Evolutionary conservation across 768 basidiomycete genomes (phyloP), one percentile per base, ranked within the genome.

Genomic region (Atractiella rhizophila): DNA sequence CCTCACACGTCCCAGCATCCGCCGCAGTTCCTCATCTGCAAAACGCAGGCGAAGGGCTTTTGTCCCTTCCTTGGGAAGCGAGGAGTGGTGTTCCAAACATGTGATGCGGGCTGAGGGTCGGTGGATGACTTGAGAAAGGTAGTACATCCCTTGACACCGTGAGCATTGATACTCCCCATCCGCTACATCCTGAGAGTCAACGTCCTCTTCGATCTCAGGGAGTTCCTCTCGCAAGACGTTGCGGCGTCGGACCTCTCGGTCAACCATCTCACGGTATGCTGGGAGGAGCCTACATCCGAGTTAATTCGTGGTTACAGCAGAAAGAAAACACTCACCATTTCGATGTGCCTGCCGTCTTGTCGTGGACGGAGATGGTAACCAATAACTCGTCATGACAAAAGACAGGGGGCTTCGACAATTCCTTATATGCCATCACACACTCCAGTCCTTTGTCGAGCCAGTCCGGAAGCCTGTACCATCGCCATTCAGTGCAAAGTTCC

Each of bases 401-500:
- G 4, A 98, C 91, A 4, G 91, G 91, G 29, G 79, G 65, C 57
- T 96, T 96, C 58, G 71, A 63, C 59, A 91, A 76, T 48, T 80
- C 73, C 51, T 80, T 73, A 58, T 98, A 96, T 31, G 80, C 70
- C 54, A 74, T 67, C 11, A 86, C 82, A 54, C 83, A 91, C 42
- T 78, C 78, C 29, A 77, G 68, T 27, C 80, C 91, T 48, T 69
- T 71, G 7, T 75, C 64, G 34, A 96, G 63, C 91, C 91, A 98
- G 56, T 94, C 83, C 20, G 85, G 81, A 21, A 91, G 64, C 10
- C 91, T 88, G 54, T 96, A 96, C n/a, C n/a, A 59, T 98, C 96
- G 54, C 96, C 88, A 4, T 88, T 91, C 63, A 96, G 91, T 57
- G 94, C 94, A 64, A 94, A 86, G 62, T 98, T 98, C 53, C 96